These are phyloP conservation scores for Mycena galericulata DNA, from an alignment of 768 basidiomycete species.

Conservation along the genomic window DNA sequence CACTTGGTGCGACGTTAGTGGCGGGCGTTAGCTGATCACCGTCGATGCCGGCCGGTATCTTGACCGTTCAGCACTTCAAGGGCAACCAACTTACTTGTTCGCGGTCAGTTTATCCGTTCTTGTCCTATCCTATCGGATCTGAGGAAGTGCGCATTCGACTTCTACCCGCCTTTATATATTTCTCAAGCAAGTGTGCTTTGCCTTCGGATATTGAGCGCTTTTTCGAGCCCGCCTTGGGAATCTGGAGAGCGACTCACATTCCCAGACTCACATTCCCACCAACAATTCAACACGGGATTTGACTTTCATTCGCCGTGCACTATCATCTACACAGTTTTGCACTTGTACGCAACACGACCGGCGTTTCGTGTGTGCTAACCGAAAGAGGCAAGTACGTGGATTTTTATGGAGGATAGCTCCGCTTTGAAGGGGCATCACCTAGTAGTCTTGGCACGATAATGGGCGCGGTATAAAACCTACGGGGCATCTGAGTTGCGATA, in stretches of 20 bases:
- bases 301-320: neutral
- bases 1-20: too few relatives aligned
- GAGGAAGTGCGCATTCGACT: too few relatives aligned
- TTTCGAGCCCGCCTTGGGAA: neutral
- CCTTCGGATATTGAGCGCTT: neutral
- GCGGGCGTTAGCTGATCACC: slow-evolving; percentile 18
- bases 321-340: neutral
- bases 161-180: too few relatives aligned
- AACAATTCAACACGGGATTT: slow-evolving; percentile 2
- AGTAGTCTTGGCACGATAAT: neutral
- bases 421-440: slow-evolving; percentile 1
- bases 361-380: neutral
- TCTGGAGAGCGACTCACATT: neutral
- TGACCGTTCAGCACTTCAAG: too few relatives aligned
- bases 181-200: too few relatives aligned
- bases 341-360: neutral
- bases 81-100: too few relatives aligned
- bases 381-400: neutral
- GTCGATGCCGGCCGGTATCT: slow-evolving; percentile 17
- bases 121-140: too few relatives aligned
- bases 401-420: slow-evolving; percentile 4
- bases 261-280: neutral
- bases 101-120: too few relatives aligned
- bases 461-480: slow-evolving; percentile 8
- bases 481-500: neutral